Evolutionary conservation across 495 filamentous ascomycete genomes (phyloP).

Genomic region (Glarea lozoyensis): DNA sequence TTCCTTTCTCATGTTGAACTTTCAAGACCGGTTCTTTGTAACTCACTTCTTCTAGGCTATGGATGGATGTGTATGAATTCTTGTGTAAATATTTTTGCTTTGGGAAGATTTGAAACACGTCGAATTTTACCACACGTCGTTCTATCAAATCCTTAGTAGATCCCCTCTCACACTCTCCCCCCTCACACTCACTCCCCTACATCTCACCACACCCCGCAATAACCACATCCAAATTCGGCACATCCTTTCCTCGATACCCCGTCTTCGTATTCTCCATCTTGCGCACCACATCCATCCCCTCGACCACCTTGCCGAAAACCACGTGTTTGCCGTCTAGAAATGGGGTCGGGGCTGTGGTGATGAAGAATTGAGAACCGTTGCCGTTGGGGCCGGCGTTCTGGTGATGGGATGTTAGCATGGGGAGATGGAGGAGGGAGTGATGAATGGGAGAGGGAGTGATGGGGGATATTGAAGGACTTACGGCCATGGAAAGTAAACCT

Average conservation of each 20-base stretch:
- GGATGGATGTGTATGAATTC: too few relatives aligned
- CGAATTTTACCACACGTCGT: too few relatives aligned
- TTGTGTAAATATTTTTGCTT: too few relatives aligned
- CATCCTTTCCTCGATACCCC: constrained; percentile 57
- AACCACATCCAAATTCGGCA: constrained; percentile 76
- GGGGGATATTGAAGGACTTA: constrained; percentile 33
- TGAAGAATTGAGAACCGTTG: constrained; percentile 97
- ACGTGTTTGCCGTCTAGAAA: constrained; percentile 95
- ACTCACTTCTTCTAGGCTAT: too few relatives aligned
- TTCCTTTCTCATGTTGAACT: too few relatives aligned
- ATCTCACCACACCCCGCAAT: constrained; percentile 87
- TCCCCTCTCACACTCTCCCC: too few relatives aligned
- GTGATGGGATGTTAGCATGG: background rate
- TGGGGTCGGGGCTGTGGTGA: constrained; percentile 76
- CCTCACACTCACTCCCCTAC: too few relatives aligned
- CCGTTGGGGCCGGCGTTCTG: constrained; percentile 89
- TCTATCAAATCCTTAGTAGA: too few relatives aligned
- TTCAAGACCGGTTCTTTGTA: too few relatives aligned
- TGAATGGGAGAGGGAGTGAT: background rate
- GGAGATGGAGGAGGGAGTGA: background rate
- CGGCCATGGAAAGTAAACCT: constrained; percentile 88
- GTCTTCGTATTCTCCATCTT: constrained; percentile 90
- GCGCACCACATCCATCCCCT: constrained; percentile 78
- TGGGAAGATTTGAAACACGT: too few relatives aligned
- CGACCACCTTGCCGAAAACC: constrained; percentile 85